These are phyloP conservation scores for Tolypocladium endophyticum DNA, from an alignment of 2,329 filamentous ascomycete genomes.

Conservation along the genomic window DNA sequence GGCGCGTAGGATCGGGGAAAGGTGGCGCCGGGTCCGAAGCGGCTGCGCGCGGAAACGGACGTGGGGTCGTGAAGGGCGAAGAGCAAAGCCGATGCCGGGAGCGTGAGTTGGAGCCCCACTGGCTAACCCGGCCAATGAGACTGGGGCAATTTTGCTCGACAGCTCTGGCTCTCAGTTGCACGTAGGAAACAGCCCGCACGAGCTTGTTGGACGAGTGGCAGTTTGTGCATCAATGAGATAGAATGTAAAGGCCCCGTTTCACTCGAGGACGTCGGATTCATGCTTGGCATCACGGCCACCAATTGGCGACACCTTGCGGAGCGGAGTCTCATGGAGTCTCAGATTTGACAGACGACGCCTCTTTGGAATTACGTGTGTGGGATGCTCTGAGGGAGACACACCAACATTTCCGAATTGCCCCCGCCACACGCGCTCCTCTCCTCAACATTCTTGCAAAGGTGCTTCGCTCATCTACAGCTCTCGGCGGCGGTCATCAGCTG, in stretches of 20 bases:
- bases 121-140: neutral
- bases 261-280: neutral
- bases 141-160: neutral
- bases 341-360: neutral
- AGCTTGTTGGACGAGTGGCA: neutral
- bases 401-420: neutral
- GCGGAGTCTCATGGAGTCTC: neutral
- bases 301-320: neutral
- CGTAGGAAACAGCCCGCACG: neutral
- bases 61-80: neutral
- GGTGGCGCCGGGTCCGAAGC: constrained; percentile 5
- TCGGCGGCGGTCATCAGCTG: neutral
- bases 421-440: neutral
- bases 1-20: constrained; percentile 4
- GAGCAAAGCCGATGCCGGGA: neutral
- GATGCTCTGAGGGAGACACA: neutral
- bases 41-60: neutral
- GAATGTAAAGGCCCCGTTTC: neutral
- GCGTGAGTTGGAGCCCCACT: neutral
- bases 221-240: no score
- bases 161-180: no score
- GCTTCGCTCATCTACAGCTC: neutral
- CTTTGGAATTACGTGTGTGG: neutral
- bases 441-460: neutral
- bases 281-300: neutral